Base-by-base conservation (phyloP, 306 rosid species). In the Glycine latifolia region DNA sequence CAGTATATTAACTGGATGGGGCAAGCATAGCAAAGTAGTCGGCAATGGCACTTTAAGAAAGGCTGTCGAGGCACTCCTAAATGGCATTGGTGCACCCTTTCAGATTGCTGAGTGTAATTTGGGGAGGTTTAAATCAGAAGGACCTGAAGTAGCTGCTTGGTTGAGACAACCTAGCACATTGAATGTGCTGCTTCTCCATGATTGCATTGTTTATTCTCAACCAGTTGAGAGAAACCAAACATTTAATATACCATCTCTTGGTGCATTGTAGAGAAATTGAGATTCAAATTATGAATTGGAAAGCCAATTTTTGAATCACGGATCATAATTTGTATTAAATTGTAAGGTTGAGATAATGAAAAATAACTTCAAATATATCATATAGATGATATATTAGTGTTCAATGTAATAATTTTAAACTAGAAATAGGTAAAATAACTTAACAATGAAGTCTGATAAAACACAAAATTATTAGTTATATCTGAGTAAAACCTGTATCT, bases 1-100 rank as follows among this genome's bases (percentile, higher is more conserved):
- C 94, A 95, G 98, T 84, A 95, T 93, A 70, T 85, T 95, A 86
- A 95, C 99, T 8, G 99, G 99, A 20, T 95, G 98, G 99, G 99
- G 99, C 15, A 95, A 93, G 73, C 99, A 93, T 74, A 95, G 98
- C 90, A 95, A 95, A 83, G 94, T 95, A 7, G 92, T 89, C 9
- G 99, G 97, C 0, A 92, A 93, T 20, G 90, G 99, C 39, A 71
- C 90, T 49, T 69, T 95, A 43, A 90, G 91, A 71, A 93, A 84
- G 78, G 91, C 92, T 8, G 74, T 93, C 39, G 97, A 90, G 87
- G 88, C 93, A 16, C 94, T 93, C 10, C 89, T 95, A 1, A 78
- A 81, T 14, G 71, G 92, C 83, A 88, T 95, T 80, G 94, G 95
- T 41, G 92, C 99, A 9, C 99, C 99, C n/a, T 95, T 95, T 65